Base-by-base conservation (phyloP, 1,139 yeast species). In the Hyphopichia burtonii region DNA sequence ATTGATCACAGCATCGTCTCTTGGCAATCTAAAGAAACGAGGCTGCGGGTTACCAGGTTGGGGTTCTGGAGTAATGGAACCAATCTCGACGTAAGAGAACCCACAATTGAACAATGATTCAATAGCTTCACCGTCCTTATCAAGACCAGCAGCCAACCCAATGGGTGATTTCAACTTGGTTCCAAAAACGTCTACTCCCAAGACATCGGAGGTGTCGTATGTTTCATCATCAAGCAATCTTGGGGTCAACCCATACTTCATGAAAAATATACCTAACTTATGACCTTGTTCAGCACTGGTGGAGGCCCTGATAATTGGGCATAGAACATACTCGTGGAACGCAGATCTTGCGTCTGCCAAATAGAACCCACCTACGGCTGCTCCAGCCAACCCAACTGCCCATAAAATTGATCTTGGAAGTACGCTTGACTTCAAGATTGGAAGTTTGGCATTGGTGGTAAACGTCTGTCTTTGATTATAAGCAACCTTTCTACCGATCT, bases 141-240 rank as follows among this genome's bases (percentile, higher is more conserved):
- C 99, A 50, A 91, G 76, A 11, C 99, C 99, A 28, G 99, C 98
- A 39, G 98, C 98, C 54, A 91, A 75, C 7, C 98, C 98, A 44
- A 91, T 71, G 17, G 98, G 98, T 43, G 83, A 83, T 25, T 76
- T 72, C 56, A 91, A 66, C 40, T 70, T 75, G 27, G 65, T 65
- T 6, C 89, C 90, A 59, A 86, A 86, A 1, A 83, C 85, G 35
- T 76, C 60, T 14, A 83, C 89, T 8, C 77, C 68, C 50, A 86
- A 68, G 4, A 67, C 63, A 3, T 75, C 76, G 44, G 78, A 78
- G 47, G 78, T 83, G 33, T 67, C 66, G 35, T 60, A 57, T 15
- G 52, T 49, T 10, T 59, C 58, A 47, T 82, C 87, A 38, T 73
- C 74, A 47, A 72, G 72, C 43, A 85, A 66, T 44, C 73, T 69